Conservation (phyloP, 2,329 filamentous ascomycete genomes). For the Sphaceloma murrayae region DNA sequence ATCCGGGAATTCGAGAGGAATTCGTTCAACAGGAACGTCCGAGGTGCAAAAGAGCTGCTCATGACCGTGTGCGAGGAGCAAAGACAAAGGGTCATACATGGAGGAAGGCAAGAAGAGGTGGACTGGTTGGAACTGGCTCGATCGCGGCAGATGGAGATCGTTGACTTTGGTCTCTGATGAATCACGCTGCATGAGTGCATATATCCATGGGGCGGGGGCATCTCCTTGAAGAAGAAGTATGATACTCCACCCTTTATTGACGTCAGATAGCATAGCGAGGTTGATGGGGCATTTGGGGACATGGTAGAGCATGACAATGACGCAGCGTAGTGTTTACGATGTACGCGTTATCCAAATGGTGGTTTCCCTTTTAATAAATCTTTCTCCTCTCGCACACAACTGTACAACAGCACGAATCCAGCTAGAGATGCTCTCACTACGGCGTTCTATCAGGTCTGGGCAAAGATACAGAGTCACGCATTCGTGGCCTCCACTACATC, state of each 20-base stretch:
- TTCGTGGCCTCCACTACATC: too few species aligned
- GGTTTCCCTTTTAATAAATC: too few species aligned
- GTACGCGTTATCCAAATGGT: too few species aligned
- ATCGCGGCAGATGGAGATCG: slow-evolving; percentile 38
- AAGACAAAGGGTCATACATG: slow-evolving; percentile 32
- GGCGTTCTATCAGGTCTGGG: too few species aligned
- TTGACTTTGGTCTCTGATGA: slow-evolving; percentile 41
- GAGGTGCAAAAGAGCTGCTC: slow-evolving; percentile 37
- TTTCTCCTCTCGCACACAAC: too few species aligned
- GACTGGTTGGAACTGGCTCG: slow-evolving; percentile 44
- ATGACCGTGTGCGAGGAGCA: slow-evolving; percentile 42
- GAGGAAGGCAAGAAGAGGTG: slow-evolving; percentile 36
- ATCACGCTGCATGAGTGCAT: slow-evolving; percentile 6
- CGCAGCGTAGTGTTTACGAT: not conserved
- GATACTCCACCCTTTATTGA: too few species aligned
- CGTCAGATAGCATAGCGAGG: slow-evolving; percentile 12
- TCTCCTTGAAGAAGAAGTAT: too few species aligned
- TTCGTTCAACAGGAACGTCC: slow-evolving; percentile 41
- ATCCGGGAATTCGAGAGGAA: slow-evolving; percentile 40
- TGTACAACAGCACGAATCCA: too few species aligned
- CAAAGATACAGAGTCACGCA: too few species aligned
- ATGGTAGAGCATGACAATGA: not conserved
- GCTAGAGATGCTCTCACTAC: too few species aligned
- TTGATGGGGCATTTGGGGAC: not conserved
- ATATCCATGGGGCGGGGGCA: too few species aligned